Conservation (phyloP, 2,329 filamentous ascomycete species). For the Aspergillus spinulosporus region DNA sequence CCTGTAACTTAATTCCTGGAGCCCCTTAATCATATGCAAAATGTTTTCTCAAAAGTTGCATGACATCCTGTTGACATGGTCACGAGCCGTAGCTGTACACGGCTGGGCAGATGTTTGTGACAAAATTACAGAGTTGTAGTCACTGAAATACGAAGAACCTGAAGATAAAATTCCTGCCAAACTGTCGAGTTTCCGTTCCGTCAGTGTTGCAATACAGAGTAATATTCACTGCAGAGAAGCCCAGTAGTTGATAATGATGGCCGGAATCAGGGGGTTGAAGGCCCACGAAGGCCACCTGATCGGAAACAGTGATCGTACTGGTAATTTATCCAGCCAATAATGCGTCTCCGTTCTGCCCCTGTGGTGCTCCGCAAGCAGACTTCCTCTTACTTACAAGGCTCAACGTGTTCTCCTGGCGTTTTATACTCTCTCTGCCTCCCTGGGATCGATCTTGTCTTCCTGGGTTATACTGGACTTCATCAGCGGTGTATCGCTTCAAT, state of each 20-base stretch:
- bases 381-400: conserved; percentile 17
- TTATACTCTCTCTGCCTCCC: conserved; percentile 16
- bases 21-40: conserved; percentile 11
- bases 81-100: conserved; percentile 4
- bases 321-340: conserved; percentile 13
- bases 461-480: neutral
- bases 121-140: neutral
- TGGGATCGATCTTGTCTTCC: neutral
- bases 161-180: neutral
- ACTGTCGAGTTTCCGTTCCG: neutral
- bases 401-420: conserved; percentile 33
- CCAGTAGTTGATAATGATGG: neutral
- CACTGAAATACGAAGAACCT: neutral
- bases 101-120: neutral
- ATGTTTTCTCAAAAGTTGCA: conserved; percentile 2
- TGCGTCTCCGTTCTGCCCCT: neutral
- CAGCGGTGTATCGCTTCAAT: conserved; percentile 4
- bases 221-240: too few relatives aligned
- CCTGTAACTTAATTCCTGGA: neutral
- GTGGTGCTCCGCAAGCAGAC: conserved; percentile 22
- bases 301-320: conserved; percentile 15
- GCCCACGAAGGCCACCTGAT: conserved; percentile 20
- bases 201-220: neutral
- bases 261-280: conserved; percentile 14
- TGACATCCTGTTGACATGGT: conserved; percentile 8